Evolutionary conservation across 768 basidiomycete genomes (phyloP).

Genomic region (Tephrocybe rancida): DNA sequence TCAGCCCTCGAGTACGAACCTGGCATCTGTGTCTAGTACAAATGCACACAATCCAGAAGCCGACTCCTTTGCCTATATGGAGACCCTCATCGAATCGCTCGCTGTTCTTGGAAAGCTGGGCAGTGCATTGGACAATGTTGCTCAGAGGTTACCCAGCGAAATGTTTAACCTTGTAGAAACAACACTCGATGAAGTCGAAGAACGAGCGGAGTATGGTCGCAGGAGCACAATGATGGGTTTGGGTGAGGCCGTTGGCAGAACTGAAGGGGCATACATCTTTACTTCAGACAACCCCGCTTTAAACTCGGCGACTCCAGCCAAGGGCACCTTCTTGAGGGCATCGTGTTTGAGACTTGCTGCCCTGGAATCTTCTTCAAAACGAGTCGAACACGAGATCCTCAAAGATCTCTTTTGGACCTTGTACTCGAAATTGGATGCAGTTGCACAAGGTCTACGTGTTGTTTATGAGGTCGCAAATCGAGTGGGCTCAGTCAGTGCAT

Average conservation of each 20-base stretch:
- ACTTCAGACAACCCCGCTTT: constrained; percentile 29
- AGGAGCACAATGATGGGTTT: constrained; percentile 42
- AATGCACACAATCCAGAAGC: constrained; percentile 73
- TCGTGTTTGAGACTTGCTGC: constrained; percentile 68
- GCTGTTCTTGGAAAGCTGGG: constrained; percentile 90
- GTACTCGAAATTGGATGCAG: constrained; percentile 94
- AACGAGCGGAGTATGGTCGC: constrained; percentile 81
- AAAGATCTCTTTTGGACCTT: constrained; percentile 96
- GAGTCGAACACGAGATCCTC: constrained; percentile 82
- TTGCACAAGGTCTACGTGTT: constrained; percentile 87
- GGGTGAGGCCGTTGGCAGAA: constrained; percentile 36
- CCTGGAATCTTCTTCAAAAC: constrained; percentile 71
- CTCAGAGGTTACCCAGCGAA: constrained; percentile 83
- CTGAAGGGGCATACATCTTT: constrained; percentile 60
- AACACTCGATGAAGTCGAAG: constrained; percentile 90
- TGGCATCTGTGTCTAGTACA: constrained; percentile 18
- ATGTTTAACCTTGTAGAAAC: constrained; percentile 83
- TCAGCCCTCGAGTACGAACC: constrained; percentile 16
- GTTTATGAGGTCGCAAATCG: constrained; percentile 89
- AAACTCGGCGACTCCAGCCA: constrained; percentile 22
- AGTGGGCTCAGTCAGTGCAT: constrained; percentile 84
- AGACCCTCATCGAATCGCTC: constrained; percentile 90
- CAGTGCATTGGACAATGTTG: constrained; percentile 77
- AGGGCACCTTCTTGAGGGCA: constrained; percentile 41
- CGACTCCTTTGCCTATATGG: constrained; percentile 93